Base-by-base conservation (phyloP, 2,329 filamentous ascomycete species). In the Paecilomyces niveus region DNA sequence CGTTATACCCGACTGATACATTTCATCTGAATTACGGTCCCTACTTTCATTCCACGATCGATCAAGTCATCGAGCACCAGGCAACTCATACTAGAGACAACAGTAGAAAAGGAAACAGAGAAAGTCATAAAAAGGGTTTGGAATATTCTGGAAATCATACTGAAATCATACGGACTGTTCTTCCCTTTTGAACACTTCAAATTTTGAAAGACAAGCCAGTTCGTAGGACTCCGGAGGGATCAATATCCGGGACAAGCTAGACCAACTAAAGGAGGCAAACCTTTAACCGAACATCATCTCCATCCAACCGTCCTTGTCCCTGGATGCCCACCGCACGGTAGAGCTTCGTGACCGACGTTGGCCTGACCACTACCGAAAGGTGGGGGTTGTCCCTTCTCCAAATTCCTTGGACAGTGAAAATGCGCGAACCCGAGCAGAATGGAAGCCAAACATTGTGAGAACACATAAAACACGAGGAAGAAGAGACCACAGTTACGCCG, bases 401-500 rank as follows among this genome's bases (percentile, higher is more conserved):
- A 39, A 49, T 22, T 18, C 54, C 54, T 15, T 22, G 21, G 54
- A 55, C 21, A 55, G 11, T 32, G 22, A 55, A 18, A 49, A 55
- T 35, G 26, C 26, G 32, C 24, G 22, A 57, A 54, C 31, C 32
- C 33, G 45, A 49, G 51, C 51, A 49, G 39, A 49, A 54, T 58
- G 58, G 54, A 62, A 64, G 61, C 58, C 60, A 61, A 58, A 54
- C 54, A 60, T 54, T 53, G 26, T 45, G 5, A 60, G 59, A 61
- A 60, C 59, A 58, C 39, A 45, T 21, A 61, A 56, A 59, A 57
- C 57, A 63, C 39, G 18, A 45, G 35, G 35, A 45, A 45, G 39
- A 63, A 59, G 65, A 63, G 56, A 62, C 67, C 67, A 69, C 64
- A 66, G 67, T 61, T 72, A 67, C 72, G 70, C 70, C 72, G 62